Conservation (phyloP, 768 basidiomycete species). For the Rhizopogon vinicolor region DNA sequence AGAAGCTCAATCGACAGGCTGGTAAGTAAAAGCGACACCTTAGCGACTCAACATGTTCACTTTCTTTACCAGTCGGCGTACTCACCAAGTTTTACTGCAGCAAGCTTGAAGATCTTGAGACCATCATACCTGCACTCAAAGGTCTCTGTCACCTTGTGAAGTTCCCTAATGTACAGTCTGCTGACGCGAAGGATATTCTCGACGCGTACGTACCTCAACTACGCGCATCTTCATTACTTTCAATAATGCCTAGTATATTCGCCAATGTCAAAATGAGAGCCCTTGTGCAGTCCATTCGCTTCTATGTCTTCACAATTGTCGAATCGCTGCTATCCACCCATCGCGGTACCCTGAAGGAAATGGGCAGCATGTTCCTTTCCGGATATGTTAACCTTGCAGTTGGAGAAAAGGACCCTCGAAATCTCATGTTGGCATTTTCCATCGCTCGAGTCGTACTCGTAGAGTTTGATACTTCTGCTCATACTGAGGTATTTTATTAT, state of each 20-base stretch:
- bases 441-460: slow-evolving; percentile 82
- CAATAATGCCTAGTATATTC: slow-evolving; percentile 51
- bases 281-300: slow-evolving; percentile 78
- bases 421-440: slow-evolving; percentile 84
- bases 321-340: slow-evolving; percentile 47
- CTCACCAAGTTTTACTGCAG: slow-evolving; percentile 78
- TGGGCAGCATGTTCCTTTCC: slow-evolving; percentile 69
- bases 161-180: slow-evolving; percentile 57
- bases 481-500: slow-evolving; percentile 60
- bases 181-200: slow-evolving; percentile 57
- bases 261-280: slow-evolving; percentile 76
- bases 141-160: slow-evolving; percentile 67
- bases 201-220: slow-evolving; percentile 46
- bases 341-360: slow-evolving; percentile 55
- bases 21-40: slow-evolving; percentile 42
- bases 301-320: slow-evolving; percentile 75
- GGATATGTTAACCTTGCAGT: slow-evolving; percentile 81
- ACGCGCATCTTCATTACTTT: neutral
- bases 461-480: slow-evolving; percentile 76
- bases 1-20: slow-evolving; percentile 73
- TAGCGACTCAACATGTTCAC: neutral
- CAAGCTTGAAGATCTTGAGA: slow-evolving; percentile 84
- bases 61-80: slow-evolving; percentile 60
- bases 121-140: slow-evolving; percentile 74
- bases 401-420: slow-evolving; percentile 97